These are phyloP conservation scores for Acacia concinna DNA, from an alignment of 331 rosid genomes.

Conservation along the genomic window DNA sequence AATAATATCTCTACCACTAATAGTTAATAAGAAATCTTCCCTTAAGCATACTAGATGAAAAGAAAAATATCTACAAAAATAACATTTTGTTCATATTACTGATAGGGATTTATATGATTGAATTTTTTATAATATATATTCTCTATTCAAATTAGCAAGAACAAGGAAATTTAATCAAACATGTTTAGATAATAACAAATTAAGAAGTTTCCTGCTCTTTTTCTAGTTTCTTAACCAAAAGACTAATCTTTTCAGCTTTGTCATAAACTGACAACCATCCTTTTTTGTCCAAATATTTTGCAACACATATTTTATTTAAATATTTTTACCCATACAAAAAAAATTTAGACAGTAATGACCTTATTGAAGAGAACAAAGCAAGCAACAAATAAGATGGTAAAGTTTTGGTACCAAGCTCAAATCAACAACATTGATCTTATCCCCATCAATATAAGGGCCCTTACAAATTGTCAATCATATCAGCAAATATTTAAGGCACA, in stretches of 20 bases:
- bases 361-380: no score
- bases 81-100: no score
- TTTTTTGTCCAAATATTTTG: neutral
- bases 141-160: no score
- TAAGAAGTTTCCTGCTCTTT: neutral
- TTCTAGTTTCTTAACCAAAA: neutral
- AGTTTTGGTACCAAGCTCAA: conserved; percentile 89
- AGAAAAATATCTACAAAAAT: no score
- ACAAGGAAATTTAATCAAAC: no score
- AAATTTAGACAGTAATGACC: neutral
- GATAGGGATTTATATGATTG: no score
- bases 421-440: conserved; percentile 78
- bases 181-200: neutral
- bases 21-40: no score
- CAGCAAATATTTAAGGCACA: conserved; percentile 5
- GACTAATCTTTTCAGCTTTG: neutral
- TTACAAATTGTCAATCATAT: conserved; percentile 38
- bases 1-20: no score
- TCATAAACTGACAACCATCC: neutral
- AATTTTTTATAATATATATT: no score
- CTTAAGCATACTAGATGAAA: no score
- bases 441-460: conserved; percentile 93
- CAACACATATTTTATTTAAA: neutral
- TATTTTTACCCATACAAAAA: neutral
- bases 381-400: conserved; percentile 52